Base-by-base conservation (phyloP, 2,329 filamentous ascomycete genomes). In the Zymoseptoria ardabiliae region DNA sequence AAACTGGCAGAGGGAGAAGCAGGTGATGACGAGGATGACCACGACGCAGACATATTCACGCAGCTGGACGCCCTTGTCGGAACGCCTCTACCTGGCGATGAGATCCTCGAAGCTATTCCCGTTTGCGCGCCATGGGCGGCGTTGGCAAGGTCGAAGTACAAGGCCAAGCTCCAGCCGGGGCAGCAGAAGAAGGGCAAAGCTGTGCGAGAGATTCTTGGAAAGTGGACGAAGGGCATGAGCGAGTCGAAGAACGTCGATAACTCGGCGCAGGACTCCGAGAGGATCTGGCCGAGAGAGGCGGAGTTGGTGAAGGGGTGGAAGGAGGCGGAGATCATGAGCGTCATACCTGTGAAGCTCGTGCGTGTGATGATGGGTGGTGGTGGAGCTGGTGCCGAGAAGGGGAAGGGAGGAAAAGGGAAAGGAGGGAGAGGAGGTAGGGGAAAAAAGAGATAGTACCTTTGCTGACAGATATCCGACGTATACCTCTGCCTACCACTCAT, bases 111-210 rank as follows among this genome's bases (percentile, higher is more conserved):
- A 51, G 84, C 82, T 0, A 80, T 86, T 54, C 82, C 84, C 1
- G 77, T 87, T 6, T 85, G 83, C 57, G 84, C 84, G 9, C 84
- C 84, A 1, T 87, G 84, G 84, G 76, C 78, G n/a, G 81, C 84
- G 0, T 72, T 87, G 57, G 76, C 79, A 75, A 84, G 83, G 58
- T 89, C 88, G 76, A 97, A 97, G 76, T 97, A 97, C 79, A 95
- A 95, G 75, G 90, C 87, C 57, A 99, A 99, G 78, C 75, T 99
- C 68, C 94, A 97, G 75, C 94, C 94, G 0, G 94, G 94, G 0
- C 76, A 85, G 0, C 82, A 87, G 64, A 99, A 97, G 81, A 96
- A 96, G 77, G 93, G 94, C 9, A 97, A 97, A 73, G 92, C 91
- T 0, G 85, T 96, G 53, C 90, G 90, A 72, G 93, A 97, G 74